These are phyloP conservation scores for Boletus reticulatus DNA, from an alignment of 768 basidiomycete genomes.

Conservation along the genomic window DNA sequence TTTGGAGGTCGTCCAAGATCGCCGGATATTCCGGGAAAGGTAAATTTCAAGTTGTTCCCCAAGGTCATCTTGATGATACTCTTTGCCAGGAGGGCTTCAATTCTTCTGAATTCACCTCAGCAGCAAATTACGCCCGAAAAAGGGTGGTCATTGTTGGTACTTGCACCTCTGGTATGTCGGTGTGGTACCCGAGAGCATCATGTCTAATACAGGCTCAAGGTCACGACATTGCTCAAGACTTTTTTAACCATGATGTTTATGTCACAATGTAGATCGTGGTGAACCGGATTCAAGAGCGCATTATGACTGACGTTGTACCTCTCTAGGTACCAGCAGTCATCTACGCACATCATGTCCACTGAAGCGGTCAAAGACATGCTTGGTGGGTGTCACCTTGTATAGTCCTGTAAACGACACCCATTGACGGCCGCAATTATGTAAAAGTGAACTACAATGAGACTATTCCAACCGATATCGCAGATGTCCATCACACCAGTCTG, in stretches of 20 bases:
- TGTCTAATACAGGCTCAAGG: conserved; percentile 17
- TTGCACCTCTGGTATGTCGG: conserved; percentile 51
- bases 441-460: neutral
- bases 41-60: neutral
- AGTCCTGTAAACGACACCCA: neutral
- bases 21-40: no score
- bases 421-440: neutral
- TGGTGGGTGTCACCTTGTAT: neutral
- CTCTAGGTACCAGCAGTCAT: neutral
- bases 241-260: conserved; percentile 28
- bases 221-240: conserved; percentile 40
- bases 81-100: conserved; percentile 44
- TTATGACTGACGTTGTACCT: neutral
- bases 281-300: neutral
- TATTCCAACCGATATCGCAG: conserved; percentile 21
- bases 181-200: neutral
- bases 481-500: conserved; percentile 14
- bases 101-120: conserved; percentile 48
- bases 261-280: conserved; percentile 22
- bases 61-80: neutral
- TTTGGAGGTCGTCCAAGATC: no score
- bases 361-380: neutral
- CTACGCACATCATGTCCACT: neutral
- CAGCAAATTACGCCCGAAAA: conserved; percentile 52
- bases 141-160: conserved; percentile 63